Evolutionary conservation across 352 stramenopile genomes (phyloP).

Genomic region (Thraustochytrium striatum): DNA sequence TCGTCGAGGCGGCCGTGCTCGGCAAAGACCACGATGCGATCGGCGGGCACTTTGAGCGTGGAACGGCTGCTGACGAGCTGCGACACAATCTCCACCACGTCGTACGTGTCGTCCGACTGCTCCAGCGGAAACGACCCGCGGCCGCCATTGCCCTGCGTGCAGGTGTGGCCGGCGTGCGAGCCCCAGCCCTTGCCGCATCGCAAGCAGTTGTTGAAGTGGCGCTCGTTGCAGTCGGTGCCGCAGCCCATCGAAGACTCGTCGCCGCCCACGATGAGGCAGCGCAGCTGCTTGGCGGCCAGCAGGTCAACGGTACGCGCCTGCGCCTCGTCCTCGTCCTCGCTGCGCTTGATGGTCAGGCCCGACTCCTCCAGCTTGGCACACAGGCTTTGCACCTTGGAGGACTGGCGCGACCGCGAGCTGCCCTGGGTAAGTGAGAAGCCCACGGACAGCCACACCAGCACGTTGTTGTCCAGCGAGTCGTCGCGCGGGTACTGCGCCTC

Average conservation of each 20-base stretch:
- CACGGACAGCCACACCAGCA: conserved; percentile 50
- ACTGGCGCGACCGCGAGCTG: background rate
- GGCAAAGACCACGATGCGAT: conserved; percentile 44
- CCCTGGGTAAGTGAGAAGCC: conserved; percentile 27
- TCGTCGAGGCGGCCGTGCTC: conserved; percentile 47
- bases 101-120: conserved; percentile 33
- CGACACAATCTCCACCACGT: background rate
- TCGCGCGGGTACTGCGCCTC: conserved; percentile 52
- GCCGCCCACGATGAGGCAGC: conserved; percentile 51
- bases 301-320: conserved; percentile 31
- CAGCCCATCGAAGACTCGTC: conserved; percentile 42
- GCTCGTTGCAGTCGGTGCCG: conserved; percentile 33
- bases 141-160: background rate
- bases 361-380: conserved; percentile 50
- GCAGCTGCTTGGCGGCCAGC: conserved; percentile 33
- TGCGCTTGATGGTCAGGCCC: conserved; percentile 46
- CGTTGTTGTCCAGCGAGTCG: conserved; percentile 53
- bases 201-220: conserved; percentile 44
- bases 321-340: conserved; percentile 47
- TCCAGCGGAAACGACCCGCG: conserved; percentile 42
- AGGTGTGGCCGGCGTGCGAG: conserved; percentile 38
- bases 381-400: conserved; percentile 43
- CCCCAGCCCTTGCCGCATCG: conserved; percentile 41
- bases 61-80: background rate
- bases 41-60: conserved; percentile 25